Evolutionary conservation across 2,329 filamentous ascomycete genomes (phyloP).

Genomic region (Nothopassalora personata): DNA sequence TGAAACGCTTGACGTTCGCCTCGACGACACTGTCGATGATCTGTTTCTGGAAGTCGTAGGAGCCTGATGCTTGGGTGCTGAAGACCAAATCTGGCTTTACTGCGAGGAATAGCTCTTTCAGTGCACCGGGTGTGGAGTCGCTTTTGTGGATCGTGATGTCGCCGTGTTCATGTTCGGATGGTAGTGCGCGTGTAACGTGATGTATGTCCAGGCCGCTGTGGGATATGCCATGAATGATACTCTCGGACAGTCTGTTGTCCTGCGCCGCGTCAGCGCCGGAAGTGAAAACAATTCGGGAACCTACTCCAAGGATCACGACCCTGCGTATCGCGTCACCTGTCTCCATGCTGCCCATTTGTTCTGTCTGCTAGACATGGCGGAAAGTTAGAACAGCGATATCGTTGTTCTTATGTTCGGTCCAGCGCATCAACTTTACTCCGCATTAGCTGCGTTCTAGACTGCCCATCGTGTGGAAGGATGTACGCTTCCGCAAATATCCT

Average conservation of each 20-base stretch:
- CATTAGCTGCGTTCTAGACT: not conserved
- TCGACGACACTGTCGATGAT: slow-evolving; percentile 24
- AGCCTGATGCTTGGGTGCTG: slow-evolving; percentile 24
- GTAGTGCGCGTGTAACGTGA: slow-evolving; percentile 7
- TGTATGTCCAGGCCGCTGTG: slow-evolving; percentile 11
- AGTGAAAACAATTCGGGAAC: not conserved
- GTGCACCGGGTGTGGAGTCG: slow-evolving; percentile 31
- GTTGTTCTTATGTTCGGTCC: slow-evolving; percentile 5
- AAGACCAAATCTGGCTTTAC: slow-evolving; percentile 24
- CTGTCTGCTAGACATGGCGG: not conserved
- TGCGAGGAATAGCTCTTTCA: slow-evolving; percentile 22
- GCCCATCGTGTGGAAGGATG: not conserved
- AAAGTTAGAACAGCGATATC: no score
- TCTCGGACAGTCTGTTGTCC: slow-evolving; percentile 18
- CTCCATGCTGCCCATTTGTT: not conserved
- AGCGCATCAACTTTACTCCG: slow-evolving; percentile 14
- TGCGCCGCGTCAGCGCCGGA: slow-evolving; percentile 2
- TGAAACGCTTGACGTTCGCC: slow-evolving; percentile 17
- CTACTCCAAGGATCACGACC: slow-evolving; percentile 19
- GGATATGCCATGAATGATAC: slow-evolving; percentile 13
- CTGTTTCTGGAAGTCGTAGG: slow-evolving; percentile 23
- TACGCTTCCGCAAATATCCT: no score
- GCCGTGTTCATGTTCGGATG: not conserved
- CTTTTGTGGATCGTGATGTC: slow-evolving; percentile 18
- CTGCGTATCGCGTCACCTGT: slow-evolving; percentile 3